Evolutionary conservation across 1,284 basidiomycete genomes (phyloP), one percentile per base, ranked within the genome.

Genomic region (Irpex sp.): DNA sequence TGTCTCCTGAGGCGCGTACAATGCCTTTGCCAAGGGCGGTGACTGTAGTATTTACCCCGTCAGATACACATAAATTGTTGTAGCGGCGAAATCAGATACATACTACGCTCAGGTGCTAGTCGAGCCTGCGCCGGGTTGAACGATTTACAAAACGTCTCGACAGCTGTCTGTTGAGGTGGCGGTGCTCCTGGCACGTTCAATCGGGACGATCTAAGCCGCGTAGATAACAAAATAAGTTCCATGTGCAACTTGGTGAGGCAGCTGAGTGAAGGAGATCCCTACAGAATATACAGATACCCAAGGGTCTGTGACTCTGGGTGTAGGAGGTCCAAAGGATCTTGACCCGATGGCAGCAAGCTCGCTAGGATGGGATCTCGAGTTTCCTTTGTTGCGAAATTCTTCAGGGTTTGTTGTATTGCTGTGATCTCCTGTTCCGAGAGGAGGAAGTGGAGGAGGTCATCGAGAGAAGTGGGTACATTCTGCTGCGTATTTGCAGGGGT

Each of bases 281-380:
- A 92, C 91, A 93, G 72, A 49, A 93, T 87, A 68, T 86, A 88
- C 38, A 93, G 73, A 51, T 83, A 81, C 0, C 86, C 89, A 4
- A 92, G 71, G 0, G 89, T 88, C 71, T 90, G 82, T 47, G 70
- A 71, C 38, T 77, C 74, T 21, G 83, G 73, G 66, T 89, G 81
- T 52, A 93, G 74, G 9, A 87, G 69, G 2, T 74, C 66, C 61
- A 91, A 70, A 6, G 90, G 89, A 71, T 92, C 89, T 56, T 82
- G 82, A 7, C 84, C 85, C 57, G 77, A 77, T 0, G 80, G 72
- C 15, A 86, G 69, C n/a, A 78, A 61, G 62, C 81, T 79, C 3
- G 81, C 78, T 5, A 87, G 75, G 56, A 84, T 75, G 7, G 76
- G 69, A 26, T 87, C 83, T 11, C 64, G 61, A 31, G 59, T 48